Evolutionary conservation across 2,329 filamentous ascomycete species (phyloP).

Genomic region (Didymellaceae sp.): DNA sequence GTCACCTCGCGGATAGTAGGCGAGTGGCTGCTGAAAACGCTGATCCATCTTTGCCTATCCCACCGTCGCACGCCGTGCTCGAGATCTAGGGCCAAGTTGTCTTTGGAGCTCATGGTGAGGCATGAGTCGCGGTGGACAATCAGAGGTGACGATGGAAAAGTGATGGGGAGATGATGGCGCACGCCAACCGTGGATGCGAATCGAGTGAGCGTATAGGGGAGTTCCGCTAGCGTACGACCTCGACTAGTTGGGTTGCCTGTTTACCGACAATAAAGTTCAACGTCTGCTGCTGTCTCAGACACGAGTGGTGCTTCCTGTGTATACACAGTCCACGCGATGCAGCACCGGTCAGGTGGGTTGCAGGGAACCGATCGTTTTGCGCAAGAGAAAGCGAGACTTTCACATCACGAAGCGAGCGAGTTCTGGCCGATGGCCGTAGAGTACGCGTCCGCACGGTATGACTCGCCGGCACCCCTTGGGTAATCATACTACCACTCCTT

Average conservation of each 20-base stretch:
- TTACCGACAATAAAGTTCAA: conserved; percentile 33
- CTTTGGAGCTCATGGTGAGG: conserved; percentile 42
- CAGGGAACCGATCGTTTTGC: too few species aligned
- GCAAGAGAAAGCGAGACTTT: too few species aligned
- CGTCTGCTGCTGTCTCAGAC: conserved; percentile 31
- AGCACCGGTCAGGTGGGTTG: conserved; percentile 15
- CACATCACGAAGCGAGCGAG: conserved; percentile 25
- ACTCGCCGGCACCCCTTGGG: conserved; percentile 34
- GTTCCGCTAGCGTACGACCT: conserved; percentile 29
- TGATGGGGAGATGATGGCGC: conserved; percentile 32
- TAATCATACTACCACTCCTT: conserved; percentile 36
- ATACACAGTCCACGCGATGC: conserved; percentile 10
- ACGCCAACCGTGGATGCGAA: conserved; percentile 28
- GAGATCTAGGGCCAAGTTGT: conserved; percentile 39
- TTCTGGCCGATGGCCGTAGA: conserved; percentile 24
- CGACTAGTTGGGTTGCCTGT: conserved; percentile 23
- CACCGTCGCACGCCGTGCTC: conserved; percentile 43
- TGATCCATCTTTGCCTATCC: conserved; percentile 45
- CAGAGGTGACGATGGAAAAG: conserved; percentile 17
- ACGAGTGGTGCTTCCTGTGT: conserved; percentile 21
- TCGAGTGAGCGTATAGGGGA: conserved; percentile 37
- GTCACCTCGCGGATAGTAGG: conserved; percentile 49
- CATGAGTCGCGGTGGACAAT: conserved; percentile 23
- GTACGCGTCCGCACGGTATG: conserved; percentile 34
- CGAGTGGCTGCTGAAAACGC: conserved; percentile 47